Evolutionary conservation across 148 eudicot genomes (phyloP).

Genomic region (Chenopodium album): DNA sequence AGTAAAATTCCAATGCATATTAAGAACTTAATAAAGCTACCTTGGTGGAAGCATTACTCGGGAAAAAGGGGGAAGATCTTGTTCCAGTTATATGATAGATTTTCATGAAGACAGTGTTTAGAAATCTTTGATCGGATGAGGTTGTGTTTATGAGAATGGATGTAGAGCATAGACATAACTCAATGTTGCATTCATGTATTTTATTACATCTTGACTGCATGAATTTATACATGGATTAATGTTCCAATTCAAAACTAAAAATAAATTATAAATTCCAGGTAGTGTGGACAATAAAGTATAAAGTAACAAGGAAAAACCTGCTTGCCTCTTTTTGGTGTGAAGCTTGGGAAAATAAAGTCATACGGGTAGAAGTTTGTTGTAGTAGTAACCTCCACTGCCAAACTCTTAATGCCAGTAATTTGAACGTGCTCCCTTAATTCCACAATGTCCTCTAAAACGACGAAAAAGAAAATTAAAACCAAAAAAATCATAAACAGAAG

Average conservation of each 20-base stretch:
- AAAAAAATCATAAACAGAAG: neutral
- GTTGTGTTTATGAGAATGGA: neutral
- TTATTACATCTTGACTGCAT: neutral
- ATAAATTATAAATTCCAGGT: neutral
- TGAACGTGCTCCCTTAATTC: neutral
- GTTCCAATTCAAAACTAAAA: neutral
- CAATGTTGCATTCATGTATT: neutral
- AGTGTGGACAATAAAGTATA: neutral
- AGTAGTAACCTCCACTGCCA: neutral
- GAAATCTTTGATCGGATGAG: neutral
- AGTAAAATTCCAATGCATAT: slow-evolving; percentile 1
- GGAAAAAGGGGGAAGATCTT: neutral
- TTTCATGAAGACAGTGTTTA: neutral
- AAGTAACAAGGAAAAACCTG: too few species aligned
- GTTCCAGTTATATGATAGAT: neutral
- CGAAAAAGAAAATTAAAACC: neutral
- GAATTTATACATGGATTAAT: neutral
- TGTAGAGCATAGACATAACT: neutral
- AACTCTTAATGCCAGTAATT: neutral
- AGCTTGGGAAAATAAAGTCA: too few species aligned
- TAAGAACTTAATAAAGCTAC: neutral
- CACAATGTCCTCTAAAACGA: neutral
- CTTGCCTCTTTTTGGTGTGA: too few species aligned
- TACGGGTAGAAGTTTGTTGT: neutral
- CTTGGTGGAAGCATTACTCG: neutral